A percentile compares a stretch with the other conserved stretches of the same genome.
Conservation (phyloP, 1,284 basidiomycete species). For the Rhodotorula sp. region DNA sequence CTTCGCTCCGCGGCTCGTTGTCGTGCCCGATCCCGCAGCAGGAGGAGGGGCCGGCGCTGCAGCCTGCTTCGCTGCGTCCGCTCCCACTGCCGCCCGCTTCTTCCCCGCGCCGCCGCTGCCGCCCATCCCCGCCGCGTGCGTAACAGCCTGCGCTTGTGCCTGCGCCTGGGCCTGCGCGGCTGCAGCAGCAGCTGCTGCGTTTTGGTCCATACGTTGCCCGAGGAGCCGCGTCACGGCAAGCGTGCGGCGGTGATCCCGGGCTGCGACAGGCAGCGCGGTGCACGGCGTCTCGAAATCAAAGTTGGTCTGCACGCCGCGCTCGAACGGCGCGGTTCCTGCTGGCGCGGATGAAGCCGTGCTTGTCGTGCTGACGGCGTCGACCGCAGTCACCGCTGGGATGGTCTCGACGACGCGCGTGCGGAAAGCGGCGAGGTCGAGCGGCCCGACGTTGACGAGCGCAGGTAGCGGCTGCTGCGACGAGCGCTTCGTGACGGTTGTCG, state of each 20-base stretch:
- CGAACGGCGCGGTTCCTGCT: neutral
- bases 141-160: neutral
- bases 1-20: constrained; percentile 12
- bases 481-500: neutral
- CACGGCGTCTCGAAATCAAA: constrained; percentile 44
- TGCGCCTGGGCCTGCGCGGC: neutral
- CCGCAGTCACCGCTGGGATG: constrained; percentile 34
- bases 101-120: neutral
- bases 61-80: neutral
- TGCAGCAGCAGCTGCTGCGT: constrained; percentile 6
- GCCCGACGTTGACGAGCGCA: constrained; percentile 34
- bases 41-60: neutral
- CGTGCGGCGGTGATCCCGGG: constrained; percentile 35
- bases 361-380: constrained; percentile 30
- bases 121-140: neutral
- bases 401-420: constrained; percentile 28
- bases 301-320: constrained; percentile 37
- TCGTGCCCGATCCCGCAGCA: neutral
- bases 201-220: constrained; percentile 4
- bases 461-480: neutral
- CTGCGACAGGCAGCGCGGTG: constrained; percentile 26
- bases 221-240: neutral
- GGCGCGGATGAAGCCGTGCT: constrained; percentile 15
- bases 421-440: constrained; percentile 40
- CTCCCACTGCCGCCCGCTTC: neutral